These are phyloP conservation scores for Pichia sp. DNA, from an alignment of 1,139 yeast genomes.

Conservation along the genomic window DNA sequence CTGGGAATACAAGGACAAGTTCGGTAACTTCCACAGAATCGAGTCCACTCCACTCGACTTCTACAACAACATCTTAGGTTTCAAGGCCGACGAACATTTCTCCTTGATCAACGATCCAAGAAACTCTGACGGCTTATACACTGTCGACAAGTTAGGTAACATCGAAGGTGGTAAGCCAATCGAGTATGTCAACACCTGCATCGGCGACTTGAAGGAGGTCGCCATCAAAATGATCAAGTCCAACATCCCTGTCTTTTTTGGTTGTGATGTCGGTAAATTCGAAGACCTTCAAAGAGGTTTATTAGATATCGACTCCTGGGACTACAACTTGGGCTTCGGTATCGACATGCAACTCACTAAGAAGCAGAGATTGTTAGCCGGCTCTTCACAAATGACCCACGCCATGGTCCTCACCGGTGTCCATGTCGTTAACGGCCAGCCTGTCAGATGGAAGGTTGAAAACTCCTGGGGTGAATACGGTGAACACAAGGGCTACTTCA, in stretches of 20 bases:
- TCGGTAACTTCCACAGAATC: conserved; percentile 46
- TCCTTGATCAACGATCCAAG: conserved; percentile 67
- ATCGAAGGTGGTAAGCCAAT: conserved; percentile 60
- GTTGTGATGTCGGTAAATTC: conserved; percentile 67
- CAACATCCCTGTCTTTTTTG: conserved; percentile 67
- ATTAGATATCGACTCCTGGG: conserved; percentile 55
- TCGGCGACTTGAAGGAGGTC: conserved; percentile 47
- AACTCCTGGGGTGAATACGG: conserved; percentile 67
- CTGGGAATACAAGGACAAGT: conserved; percentile 63
- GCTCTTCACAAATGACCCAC: conserved; percentile 64
- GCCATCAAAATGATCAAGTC: conserved; percentile 59
- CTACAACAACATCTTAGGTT: conserved; percentile 45
- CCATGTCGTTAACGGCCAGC: conserved; percentile 47
- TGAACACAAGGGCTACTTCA: conserved; percentile 60
- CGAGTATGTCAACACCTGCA: conserved; percentile 58
- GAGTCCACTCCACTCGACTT: conserved; percentile 54
- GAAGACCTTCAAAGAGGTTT: conserved; percentile 47
- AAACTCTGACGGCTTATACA: conserved; percentile 52
- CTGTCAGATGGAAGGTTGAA: conserved; percentile 68
- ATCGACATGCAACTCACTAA: conserved; percentile 48
- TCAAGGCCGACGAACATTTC: conserved; percentile 48
- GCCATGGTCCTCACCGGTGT: conserved; percentile 72
- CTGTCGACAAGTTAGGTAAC: conserved; percentile 62
- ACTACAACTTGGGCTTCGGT: conserved; percentile 56
- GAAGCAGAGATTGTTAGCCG: conserved; percentile 53